Evolutionary conservation across 2,329 filamentous ascomycete genomes (phyloP).

Genomic region (Pseudogymnoascus sp.): DNA sequence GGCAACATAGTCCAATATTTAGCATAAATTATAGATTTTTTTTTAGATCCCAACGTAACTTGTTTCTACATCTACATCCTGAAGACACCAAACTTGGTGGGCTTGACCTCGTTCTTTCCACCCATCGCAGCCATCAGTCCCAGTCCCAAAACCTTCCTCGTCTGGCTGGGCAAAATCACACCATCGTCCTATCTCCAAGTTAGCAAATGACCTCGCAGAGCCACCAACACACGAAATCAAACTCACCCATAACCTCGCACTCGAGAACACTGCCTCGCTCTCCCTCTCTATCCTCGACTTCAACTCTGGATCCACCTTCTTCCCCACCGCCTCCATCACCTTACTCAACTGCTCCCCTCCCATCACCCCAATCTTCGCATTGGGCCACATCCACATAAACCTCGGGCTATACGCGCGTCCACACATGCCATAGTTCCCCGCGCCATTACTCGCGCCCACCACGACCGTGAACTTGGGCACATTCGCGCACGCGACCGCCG

Average conservation of each 20-base stretch:
- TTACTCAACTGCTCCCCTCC: conserved; percentile 83
- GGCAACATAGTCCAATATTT: neutral
- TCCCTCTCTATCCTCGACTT: conserved; percentile 82
- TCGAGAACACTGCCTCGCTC: conserved; percentile 83
- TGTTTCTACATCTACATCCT: conserved; percentile 57
- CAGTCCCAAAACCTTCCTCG: conserved; percentile 63
- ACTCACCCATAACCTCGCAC: conserved; percentile 73
- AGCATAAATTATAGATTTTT: neutral
- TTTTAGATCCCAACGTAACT: neutral
- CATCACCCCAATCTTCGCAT: conserved; percentile 91
- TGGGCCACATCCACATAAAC: conserved; percentile 96
- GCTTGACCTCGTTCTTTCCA: conserved; percentile 55
- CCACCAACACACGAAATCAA: conserved; percentile 38
- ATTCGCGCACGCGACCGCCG: conserved; percentile 85
- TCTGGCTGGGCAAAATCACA: conserved; percentile 72
- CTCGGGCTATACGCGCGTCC: conserved; percentile 87
- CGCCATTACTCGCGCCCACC: conserved; percentile 86
- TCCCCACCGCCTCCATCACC: conserved; percentile 93
- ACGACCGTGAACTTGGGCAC: conserved; percentile 97
- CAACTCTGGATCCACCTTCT: conserved; percentile 71
- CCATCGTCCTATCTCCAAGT: conserved; percentile 58
- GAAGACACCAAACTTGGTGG: conserved; percentile 72
- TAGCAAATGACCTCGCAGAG: conserved; percentile 26
- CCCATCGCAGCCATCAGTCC: conserved; percentile 67
- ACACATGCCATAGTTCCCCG: conserved; percentile 98